These are phyloP conservation scores for Cryptosporidium parvum DNA, from an alignment of 169 alveolate genomes.

Conservation along the genomic window DNA sequence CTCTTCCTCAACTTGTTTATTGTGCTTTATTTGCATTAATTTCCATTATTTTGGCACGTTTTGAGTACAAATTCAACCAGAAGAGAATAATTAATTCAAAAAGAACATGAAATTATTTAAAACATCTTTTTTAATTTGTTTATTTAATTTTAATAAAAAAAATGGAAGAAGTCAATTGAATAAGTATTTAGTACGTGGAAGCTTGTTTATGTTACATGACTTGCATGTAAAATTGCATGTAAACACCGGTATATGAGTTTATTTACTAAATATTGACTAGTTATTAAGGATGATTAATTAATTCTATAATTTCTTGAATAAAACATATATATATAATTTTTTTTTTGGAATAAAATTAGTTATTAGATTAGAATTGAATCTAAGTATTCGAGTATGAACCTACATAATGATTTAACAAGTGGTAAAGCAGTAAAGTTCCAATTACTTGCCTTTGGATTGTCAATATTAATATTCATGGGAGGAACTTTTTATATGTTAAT, in stretches of 20 bases:
- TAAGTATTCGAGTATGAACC: background rate
- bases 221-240: slow-evolving; percentile 58
- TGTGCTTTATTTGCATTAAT: slow-evolving; percentile 31
- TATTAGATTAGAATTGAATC: background rate
- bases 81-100: slow-evolving; percentile 4
- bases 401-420: background rate
- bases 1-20: slow-evolving; percentile 65
- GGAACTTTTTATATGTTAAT: slow-evolving; percentile 29
- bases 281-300: slow-evolving; percentile 29
- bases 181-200: slow-evolving; percentile 28
- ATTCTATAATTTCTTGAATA: slow-evolving; percentile 12
- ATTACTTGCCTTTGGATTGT: slow-evolving; percentile 7
- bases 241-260: slow-evolving; percentile 26
- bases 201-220: slow-evolving; percentile 20
- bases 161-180: background rate
- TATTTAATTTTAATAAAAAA: background rate
- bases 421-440: slow-evolving; percentile 12
- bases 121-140: background rate
- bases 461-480: slow-evolving; percentile 31
- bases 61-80: background rate
- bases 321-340: background rate
- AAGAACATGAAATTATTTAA: background rate
- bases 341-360: background rate
- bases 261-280: slow-evolving; percentile 16
- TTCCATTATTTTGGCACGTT: slow-evolving; percentile 38